A percentile compares a stretch with the other conserved stretches of the same genome.
Conservation (phyloP, 2,329 filamentous ascomycete species). For the Dactylellina parvicollis region DNA sequence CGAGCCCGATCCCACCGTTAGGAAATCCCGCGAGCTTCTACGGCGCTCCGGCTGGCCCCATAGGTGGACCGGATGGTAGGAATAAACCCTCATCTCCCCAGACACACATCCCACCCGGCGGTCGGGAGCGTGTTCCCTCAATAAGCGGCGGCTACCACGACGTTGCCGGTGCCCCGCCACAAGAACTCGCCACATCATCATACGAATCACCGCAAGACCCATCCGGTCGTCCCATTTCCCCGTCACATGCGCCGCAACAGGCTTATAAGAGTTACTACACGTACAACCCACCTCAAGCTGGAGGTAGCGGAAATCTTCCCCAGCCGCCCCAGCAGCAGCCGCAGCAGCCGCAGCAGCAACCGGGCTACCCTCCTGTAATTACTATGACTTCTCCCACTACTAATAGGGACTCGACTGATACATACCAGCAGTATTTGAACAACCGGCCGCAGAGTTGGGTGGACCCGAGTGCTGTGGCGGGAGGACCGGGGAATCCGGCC, state of each 20-base stretch:
- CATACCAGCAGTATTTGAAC: slow-evolving; percentile 56
- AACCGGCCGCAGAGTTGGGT: slow-evolving; percentile 55
- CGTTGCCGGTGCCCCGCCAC: slow-evolving; percentile 64
- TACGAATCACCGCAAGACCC: slow-evolving; percentile 74
- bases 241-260: slow-evolving; percentile 16
- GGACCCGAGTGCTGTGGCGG: slow-evolving; percentile 49
- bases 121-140: slow-evolving; percentile 38
- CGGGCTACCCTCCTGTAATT: slow-evolving; percentile 52
- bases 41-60: slow-evolving; percentile 56
- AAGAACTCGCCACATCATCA: slow-evolving; percentile 79
- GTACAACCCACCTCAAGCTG: slow-evolving; percentile 26
- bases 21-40: slow-evolving; percentile 31
- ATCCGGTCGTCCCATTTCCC: slow-evolving; percentile 60
- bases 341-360: slow-evolving; percentile 36
- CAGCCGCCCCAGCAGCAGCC: slow-evolving; percentile 33
- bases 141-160: slow-evolving; percentile 53
- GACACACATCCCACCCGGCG: slow-evolving; percentile 3
- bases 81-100: slow-evolving; percentile 62
- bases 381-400: slow-evolving; percentile 52
- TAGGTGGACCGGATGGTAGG: slow-evolving; percentile 75
- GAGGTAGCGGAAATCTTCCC: slow-evolving; percentile 30
- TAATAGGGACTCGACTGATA: slow-evolving; percentile 52
- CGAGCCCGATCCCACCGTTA: slow-evolving; percentile 61
- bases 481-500: slow-evolving; percentile 51
- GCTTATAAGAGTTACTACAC: slow-evolving; percentile 41